Evolutionary conservation across 257 asterid genomes (phyloP), one percentile per base, ranked within the genome.

Genomic region (Ehretia macrophylla): DNA sequence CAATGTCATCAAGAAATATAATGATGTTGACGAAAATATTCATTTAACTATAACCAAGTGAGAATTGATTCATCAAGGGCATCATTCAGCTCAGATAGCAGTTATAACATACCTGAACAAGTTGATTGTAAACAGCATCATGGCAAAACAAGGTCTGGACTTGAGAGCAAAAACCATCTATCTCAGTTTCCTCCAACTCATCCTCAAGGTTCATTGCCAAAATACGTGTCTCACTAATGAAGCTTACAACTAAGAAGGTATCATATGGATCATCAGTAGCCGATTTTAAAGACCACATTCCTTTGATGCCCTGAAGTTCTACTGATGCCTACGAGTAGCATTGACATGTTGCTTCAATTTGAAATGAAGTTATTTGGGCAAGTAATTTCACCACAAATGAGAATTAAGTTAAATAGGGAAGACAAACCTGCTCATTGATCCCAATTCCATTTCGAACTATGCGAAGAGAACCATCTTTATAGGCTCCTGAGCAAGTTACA

Each of bases 401-500:
- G n/a, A 23, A 60, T 62, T 56, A 42, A 55, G 32, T 56, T 65
- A 19, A 32, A 51, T 17, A 52, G 51, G 23, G 17, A 47, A 56
- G 19, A 45, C 63, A 65, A 58, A 86, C 96, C 95, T 86, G 97
- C 70, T 86, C 97, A 65, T 86, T 90, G 53, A 90, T 90, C 51
- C 97, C 97, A 38, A 90, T 90, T 61, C 97, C 97, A 78, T 90
- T 86, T 47, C 95, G 95, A 62, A 90, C 95, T 58, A 90, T 77
- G 60, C 97, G 92, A 64, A 90, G 83, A 48, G 97, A 90, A 57
- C 95, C 97, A 72, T 90, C 97, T 77, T 86, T 86, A 67, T 79
- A 90, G 66, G 97, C 96, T 67, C 97, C 96, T n/a, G 95, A 86
- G 82, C 96, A 90, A 56, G 96, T 90, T 64, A 90, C 97, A 66